Evolutionary conservation across 306 rosid species (phyloP).

Genomic region (Cicer arietinum): DNA sequence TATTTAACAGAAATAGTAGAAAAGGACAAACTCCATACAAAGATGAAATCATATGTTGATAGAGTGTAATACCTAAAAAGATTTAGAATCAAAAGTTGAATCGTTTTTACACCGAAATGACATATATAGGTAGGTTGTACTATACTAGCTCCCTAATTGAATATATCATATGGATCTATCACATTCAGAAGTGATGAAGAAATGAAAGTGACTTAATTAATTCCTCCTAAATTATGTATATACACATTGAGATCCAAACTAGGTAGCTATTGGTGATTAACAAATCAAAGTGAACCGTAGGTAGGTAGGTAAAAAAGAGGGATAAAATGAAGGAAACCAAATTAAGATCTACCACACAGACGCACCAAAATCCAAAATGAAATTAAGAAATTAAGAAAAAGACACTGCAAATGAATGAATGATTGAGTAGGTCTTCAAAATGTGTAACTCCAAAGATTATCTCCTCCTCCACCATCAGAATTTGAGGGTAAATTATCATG

Average conservation of each 20-base stretch:
- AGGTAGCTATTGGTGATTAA: not conserved
- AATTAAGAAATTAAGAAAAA: not conserved
- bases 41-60: slow-evolving; percentile 27
- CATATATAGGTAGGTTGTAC: not conserved
- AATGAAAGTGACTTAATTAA: slow-evolving; percentile 8
- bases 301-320: not conserved
- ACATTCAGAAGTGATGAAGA: not conserved
- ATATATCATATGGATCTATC: not conserved
- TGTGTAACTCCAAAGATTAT: slow-evolving; percentile 56
- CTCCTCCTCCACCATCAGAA: slow-evolving; percentile 52
- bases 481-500: slow-evolving; percentile 49
- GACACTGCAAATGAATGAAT: not conserved
- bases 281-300: not conserved
- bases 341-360: not conserved
- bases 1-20: slow-evolving; percentile 18
- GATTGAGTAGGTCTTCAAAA: not conserved
- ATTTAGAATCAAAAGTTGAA: slow-evolving; percentile 31
- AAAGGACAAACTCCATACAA: slow-evolving; percentile 19
- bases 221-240: not conserved
- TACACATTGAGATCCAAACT: not conserved
- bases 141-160: slow-evolving; percentile 1
- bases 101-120: not conserved
- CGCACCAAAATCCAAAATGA: not conserved
- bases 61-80: slow-evolving; percentile 15
- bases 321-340: not conserved